Percentiles rank a stretch among this genome's conserved stretches.
Conservation (phyloP, 768 basidiomycete species). For the Suillus sp. region DNA sequence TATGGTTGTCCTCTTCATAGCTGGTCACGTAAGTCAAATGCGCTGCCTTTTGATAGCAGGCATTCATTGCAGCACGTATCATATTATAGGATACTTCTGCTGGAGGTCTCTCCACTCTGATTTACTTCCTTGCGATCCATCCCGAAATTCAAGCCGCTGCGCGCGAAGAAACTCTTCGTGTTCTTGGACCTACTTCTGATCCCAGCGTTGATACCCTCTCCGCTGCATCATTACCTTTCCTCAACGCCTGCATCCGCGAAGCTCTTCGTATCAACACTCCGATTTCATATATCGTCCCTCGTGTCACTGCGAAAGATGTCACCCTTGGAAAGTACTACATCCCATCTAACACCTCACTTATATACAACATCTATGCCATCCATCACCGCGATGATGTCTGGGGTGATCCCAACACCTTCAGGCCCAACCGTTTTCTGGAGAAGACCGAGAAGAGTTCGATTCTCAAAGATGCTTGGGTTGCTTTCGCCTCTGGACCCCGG, state of each 20-base stretch:
- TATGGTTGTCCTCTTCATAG: constrained; percentile 41
- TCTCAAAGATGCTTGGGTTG: constrained; percentile 25
- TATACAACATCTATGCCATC: constrained; percentile 36
- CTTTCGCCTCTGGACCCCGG: constrained; percentile 36
- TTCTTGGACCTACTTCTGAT: constrained; percentile 32
- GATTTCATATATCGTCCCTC: constrained; percentile 28
- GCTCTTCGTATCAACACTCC: constrained; percentile 39
- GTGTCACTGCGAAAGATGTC: constrained; percentile 4
- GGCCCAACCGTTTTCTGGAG: constrained; percentile 34
- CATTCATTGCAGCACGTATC: background rate
- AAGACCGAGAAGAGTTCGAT: constrained; percentile 1
- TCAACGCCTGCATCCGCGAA: constrained; percentile 43
- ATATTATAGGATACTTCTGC: constrained; percentile 40
- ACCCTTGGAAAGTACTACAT: constrained; percentile 34
- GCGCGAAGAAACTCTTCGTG: constrained; percentile 39
- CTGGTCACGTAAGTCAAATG: constrained; percentile 37
- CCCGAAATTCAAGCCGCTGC: constrained; percentile 39
- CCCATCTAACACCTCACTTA: constrained; percentile 33
- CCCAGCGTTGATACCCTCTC: constrained; percentile 33
- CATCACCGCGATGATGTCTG: constrained; percentile 34
- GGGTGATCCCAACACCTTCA: constrained; percentile 32
- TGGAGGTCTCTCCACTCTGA: constrained; percentile 38
- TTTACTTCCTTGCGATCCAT: constrained; percentile 41
- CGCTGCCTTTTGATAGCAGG: background rate
- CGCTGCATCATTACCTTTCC: constrained; percentile 28